Evolutionary conservation across 148 eudicot genomes (phyloP).

Genomic region (Amaranthus palmeri): DNA sequence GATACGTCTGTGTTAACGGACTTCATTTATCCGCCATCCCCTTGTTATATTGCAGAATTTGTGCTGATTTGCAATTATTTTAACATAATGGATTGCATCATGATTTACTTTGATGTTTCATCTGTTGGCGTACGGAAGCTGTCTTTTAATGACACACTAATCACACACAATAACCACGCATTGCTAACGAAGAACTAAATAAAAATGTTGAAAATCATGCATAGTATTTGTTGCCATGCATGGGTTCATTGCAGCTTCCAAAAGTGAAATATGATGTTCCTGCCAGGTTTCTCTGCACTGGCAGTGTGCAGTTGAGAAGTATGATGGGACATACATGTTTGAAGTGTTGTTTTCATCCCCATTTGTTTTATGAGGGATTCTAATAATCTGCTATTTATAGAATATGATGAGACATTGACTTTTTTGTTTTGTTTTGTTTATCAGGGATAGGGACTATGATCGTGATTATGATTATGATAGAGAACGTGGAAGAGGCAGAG

Average conservation of each 20-base stretch:
- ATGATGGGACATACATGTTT: constrained; percentile 64
- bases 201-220: constrained; percentile 11
- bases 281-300: constrained; percentile 96
- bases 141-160: constrained; percentile 21
- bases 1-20: neutral
- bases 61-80: too few species aligned
- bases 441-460: constrained; percentile 40
- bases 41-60: too few species aligned
- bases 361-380: neutral
- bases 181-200: neutral
- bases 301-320: constrained; percentile 96
- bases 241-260: constrained; percentile 65
- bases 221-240: constrained; percentile 35
- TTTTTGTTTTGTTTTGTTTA: constrained; percentile 8
- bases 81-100: too few species aligned
- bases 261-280: constrained; percentile 50
- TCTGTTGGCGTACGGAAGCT: constrained; percentile 46
- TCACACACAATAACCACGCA: constrained; percentile 26
- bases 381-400: neutral
- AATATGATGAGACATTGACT: neutral
- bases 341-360: neutral
- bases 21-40: too few species aligned
- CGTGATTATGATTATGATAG: constrained; percentile 36
- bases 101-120: neutral
- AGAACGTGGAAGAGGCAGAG: constrained; percentile 41